Evolutionary conservation across 306 rosid species (phyloP).

Genomic region (Comarum palustre): DNA sequence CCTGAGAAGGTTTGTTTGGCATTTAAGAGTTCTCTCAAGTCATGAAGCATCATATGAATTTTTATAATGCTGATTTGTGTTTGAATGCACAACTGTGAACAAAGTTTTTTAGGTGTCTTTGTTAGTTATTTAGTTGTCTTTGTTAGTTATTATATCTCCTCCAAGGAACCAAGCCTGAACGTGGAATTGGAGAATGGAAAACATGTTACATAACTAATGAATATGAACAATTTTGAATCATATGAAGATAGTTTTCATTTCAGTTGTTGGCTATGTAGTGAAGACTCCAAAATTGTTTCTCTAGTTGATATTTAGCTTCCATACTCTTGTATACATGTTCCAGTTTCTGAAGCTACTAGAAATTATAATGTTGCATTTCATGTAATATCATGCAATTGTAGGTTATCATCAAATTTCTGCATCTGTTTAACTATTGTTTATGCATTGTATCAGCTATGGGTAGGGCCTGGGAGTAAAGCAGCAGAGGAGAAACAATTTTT

Average conservation of each 20-base stretch:
- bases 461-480: slow-evolving; percentile 97
- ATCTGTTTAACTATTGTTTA: slow-evolving; percentile 24
- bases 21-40: slow-evolving; percentile 19
- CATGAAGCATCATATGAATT: not conserved
- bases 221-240: not conserved
- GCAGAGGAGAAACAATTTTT: slow-evolving; percentile 86
- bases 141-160: not conserved
- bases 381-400: not conserved
- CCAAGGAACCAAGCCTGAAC: not conserved
- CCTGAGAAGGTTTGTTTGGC: slow-evolving; percentile 73
- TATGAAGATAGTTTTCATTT: not conserved
- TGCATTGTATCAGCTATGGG: slow-evolving; percentile 81
- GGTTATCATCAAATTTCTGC: not conserved
- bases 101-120: not conserved
- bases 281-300: slow-evolving; percentile 1
- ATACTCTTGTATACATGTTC: not conserved
- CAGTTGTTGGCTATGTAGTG: not conserved
- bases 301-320: not conserved
- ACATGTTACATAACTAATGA: not conserved
- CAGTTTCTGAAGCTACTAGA: not conserved
- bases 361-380: not conserved
- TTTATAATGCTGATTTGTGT: not conserved
- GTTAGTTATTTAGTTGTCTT: not conserved
- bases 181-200: not conserved
- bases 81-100: not conserved